Evolutionary conservation across 176 grass and related monocot genomes (phyloP).

Genomic region (Lolium rigidum): DNA sequence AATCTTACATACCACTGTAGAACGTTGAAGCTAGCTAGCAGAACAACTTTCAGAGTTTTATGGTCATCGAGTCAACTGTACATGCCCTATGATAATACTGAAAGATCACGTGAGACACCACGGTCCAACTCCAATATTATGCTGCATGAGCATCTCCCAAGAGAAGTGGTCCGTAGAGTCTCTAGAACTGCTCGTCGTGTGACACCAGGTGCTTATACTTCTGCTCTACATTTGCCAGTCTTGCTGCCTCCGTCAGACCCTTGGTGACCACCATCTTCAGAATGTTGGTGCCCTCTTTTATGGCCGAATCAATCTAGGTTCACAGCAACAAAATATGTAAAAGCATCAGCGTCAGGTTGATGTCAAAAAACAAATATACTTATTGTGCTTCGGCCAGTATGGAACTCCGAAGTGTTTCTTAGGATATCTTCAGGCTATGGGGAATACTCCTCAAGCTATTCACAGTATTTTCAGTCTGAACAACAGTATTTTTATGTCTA

Average conservation of each 20-base stretch:
- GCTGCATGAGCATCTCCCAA: background rate
- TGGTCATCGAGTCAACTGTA: no score
- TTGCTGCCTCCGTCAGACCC: constrained; percentile 65
- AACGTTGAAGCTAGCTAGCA: background rate
- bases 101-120: background rate
- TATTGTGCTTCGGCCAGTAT: background rate
- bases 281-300: constrained; percentile 73
- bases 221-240: constrained; percentile 67
- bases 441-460: background rate
- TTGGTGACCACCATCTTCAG: constrained; percentile 70
- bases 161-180: background rate
- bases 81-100: background rate
- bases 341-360: background rate
- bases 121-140: background rate
- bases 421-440: background rate
- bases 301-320: constrained; percentile 76
- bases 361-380: background rate
- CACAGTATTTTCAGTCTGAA: background rate
- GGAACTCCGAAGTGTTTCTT: background rate
- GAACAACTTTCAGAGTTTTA: background rate
- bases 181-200: constrained; percentile 51
- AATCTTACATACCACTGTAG: background rate
- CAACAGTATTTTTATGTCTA: background rate
- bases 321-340: constrained; percentile 30
- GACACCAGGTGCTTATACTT: constrained; percentile 88